Percentiles rank a stretch among this genome's conserved stretches.
These are phyloP conservation scores for Dichotomopilus funicola DNA, from an alignment of 2,329 filamentous ascomycete genomes.

Conservation along the genomic window DNA sequence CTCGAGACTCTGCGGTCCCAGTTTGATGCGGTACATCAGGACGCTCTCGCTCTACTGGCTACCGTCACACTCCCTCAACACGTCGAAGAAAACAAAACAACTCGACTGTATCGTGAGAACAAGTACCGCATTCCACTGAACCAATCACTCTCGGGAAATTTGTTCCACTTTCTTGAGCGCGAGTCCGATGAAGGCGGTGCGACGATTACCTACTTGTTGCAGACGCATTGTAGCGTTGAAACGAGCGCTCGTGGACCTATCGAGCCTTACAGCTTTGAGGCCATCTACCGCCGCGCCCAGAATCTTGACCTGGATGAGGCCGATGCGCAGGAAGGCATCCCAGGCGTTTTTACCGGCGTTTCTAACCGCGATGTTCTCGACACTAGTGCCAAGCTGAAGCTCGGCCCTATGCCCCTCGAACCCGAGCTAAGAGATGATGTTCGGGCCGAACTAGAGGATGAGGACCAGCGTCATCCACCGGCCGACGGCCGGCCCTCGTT, in stretches of 20 bases:
- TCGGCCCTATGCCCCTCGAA: constrained; percentile 82
- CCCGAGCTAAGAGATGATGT: constrained; percentile 76
- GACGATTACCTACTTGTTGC: constrained; percentile 68
- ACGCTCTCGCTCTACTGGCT: constrained; percentile 72
- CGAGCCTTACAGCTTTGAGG: constrained; percentile 57
- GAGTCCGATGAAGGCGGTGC: constrained; percentile 75
- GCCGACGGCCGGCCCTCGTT: constrained; percentile 63
- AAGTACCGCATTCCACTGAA: constrained; percentile 90
- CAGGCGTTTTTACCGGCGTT: constrained; percentile 55
- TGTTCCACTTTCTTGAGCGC: constrained; percentile 85
- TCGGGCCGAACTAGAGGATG: constrained; percentile 76
- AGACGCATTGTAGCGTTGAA: constrained; percentile 51
- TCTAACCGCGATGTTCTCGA: constrained; percentile 55
- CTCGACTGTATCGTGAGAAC: constrained; percentile 74
- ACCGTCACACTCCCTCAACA: constrained; percentile 72
- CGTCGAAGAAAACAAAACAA: constrained; percentile 66
- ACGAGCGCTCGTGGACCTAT: constrained; percentile 55
- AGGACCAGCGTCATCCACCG: constrained; percentile 73
- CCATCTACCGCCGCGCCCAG: constrained; percentile 50
- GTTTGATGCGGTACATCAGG: constrained; percentile 72
- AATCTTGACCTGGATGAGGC: constrained; percentile 57
- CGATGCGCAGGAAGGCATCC: constrained; percentile 59
- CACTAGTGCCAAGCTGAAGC: constrained; percentile 54
- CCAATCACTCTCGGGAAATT: constrained; percentile 70
- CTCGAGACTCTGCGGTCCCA: constrained; percentile 58